Base-by-base conservation (phyloP, 345 rosid species). In the Ailanthus altissimus region DNA sequence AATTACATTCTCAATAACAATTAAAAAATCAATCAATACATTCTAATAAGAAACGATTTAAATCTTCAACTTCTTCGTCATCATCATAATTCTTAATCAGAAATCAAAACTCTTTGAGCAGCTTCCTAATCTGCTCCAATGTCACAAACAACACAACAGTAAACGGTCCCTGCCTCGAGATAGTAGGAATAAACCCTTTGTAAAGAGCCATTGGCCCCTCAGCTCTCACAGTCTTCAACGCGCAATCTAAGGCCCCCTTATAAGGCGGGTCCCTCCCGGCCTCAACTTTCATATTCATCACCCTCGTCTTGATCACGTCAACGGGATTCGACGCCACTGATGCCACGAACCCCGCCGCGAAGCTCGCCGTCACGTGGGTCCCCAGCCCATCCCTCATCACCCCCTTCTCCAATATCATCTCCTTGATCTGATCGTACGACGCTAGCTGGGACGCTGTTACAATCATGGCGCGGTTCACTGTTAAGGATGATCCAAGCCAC, bases 241-340 rank as follows among this genome's bases (percentile, higher is more conserved):
- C 92, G 51, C 94, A 93, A 81, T 91, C 96, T 36, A 85, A 73
- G 2, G 94, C 94, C 20, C 97, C 94, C 38, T 63, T 80, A 8
- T 91, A 91, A 5, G 86, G 82, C 40, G 86, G 78, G 8, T 63
- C 86, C 73, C 57, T 59, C 42, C 96, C 96, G 0, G 87, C 80
- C 20, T 85, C 91, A 70, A 91, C 88, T 76, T 86, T 90, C 97
- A 91, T 91, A 81, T 89, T 91, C 94, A 93, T 93, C 67, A 93
- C 95, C 67, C 96, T 89, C 32, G 97, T 93, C 87, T 93, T 93
- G 28, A 93, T 85, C 75, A 93, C 96, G 53, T 93, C 94, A 72
- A 93, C 88, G 56, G 97, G 97, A 65, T 88, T 93, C 69, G 96
- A 91, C 68, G 94, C 96, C n/a, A 86, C 89, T 8, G 93, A 64